Conservation (phyloP, 768 basidiomycete species). For the Boletus fagicola region DNA sequence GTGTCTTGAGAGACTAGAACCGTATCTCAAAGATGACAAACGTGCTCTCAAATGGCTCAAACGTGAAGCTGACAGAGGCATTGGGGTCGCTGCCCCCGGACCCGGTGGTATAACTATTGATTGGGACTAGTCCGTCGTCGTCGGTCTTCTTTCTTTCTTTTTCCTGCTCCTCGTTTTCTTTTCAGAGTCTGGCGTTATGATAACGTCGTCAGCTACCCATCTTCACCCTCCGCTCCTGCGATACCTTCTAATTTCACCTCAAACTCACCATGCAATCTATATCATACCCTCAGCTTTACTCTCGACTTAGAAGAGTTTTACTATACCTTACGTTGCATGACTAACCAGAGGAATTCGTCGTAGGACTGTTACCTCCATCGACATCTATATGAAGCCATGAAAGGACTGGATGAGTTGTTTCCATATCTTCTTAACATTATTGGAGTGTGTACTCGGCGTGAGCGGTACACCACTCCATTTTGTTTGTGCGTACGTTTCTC, state of each 20-base stretch:
- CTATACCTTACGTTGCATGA: constrained; percentile 25
- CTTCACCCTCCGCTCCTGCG: constrained; percentile 13
- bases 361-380: constrained; percentile 20
- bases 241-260: constrained; percentile 19
- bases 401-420: constrained; percentile 22
- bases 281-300: constrained; percentile 5
- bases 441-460: constrained; percentile 10
- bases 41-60: constrained; percentile 79
- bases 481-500: constrained; percentile 22
- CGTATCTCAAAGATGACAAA: constrained; percentile 71
- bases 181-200: constrained; percentile 4
- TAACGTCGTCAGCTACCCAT: neutral
- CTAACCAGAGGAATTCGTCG: constrained; percentile 25
- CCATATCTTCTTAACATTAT: constrained; percentile 27
- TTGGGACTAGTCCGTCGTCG: constrained; percentile 53
- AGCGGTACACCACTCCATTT: constrained; percentile 6
- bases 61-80: constrained; percentile 70
- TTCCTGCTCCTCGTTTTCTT: neutral
- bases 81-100: constrained; percentile 62
- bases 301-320: constrained; percentile 14
- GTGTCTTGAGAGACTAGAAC: constrained; percentile 63
- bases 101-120: constrained; percentile 76
- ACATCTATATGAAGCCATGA: constrained; percentile 12
- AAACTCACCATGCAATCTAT: constrained; percentile 2
- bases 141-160: neutral